Evolutionary conservation across 2,329 filamentous ascomycete genomes (phyloP).

Genomic region (Aureobasidium namibiae): DNA sequence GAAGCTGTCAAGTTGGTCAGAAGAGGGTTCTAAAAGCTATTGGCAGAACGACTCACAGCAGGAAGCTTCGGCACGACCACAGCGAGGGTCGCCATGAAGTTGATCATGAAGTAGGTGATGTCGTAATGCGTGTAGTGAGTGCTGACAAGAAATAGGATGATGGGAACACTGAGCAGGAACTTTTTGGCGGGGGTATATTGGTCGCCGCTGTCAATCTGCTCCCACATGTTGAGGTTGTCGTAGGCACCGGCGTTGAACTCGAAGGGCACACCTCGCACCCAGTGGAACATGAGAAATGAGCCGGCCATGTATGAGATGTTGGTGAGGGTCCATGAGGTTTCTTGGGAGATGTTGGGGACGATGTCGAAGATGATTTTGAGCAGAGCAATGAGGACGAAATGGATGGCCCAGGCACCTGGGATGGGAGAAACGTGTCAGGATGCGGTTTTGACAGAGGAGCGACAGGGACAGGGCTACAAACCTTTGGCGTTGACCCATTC

Average conservation of each 20-base stretch:
- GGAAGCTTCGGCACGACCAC: conserved; percentile 96
- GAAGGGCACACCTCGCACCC: conserved; percentile 93
- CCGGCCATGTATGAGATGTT: conserved; percentile 99
- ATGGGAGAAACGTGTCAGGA: conserved; percentile 33
- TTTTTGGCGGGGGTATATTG: conserved; percentile 99
- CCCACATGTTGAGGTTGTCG: conserved; percentile 99
- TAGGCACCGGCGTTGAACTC: conserved; percentile 98
- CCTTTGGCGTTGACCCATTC: conserved; percentile 99
- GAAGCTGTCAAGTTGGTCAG: conserved; percentile 21
- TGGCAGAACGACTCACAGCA: conserved; percentile 57
- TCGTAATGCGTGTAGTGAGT: conserved; percentile 99
- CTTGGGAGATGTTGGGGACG: conserved; percentile 90
- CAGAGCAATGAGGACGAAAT: conserved; percentile 81
- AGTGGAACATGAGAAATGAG: conserved; percentile 99
- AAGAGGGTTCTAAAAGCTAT: neutral
- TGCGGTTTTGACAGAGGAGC: neutral
- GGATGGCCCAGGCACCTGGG: conserved; percentile 98
- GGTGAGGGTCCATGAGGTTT: conserved; percentile 96
- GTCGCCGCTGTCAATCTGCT: conserved; percentile 98
- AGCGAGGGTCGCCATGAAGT: conserved; percentile 82
- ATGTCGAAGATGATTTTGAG: conserved; percentile 97
- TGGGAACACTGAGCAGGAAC: conserved; percentile 89
- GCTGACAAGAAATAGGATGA: conserved; percentile 88
- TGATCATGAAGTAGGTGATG: conserved; percentile 92
- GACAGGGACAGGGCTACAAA: conserved; percentile 33